These are phyloP conservation scores for Saccharum hybrid DNA, from an alignment of 202 grass and related monocot species.

Conservation along the genomic window DNA sequence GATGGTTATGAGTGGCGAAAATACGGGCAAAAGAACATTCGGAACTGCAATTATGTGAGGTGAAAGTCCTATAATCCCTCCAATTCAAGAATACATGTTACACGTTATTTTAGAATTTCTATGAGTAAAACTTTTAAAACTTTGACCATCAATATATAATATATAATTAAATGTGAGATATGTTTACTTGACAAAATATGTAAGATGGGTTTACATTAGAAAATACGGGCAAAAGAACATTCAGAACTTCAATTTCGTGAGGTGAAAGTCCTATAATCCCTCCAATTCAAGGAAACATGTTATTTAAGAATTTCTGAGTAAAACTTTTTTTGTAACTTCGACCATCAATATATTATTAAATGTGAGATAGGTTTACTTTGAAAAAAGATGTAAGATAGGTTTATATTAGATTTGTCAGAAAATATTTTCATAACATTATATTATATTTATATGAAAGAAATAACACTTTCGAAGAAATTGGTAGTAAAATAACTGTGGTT, in stretches of 20 bases:
- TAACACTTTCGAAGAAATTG: neutral
- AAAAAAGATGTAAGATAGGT: too few species aligned
- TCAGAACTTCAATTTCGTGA: too few species aligned
- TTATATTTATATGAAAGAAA: neutral
- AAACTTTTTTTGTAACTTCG: too few species aligned
- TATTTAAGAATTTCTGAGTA: too few species aligned
- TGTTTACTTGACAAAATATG: too few species aligned
- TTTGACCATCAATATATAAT: neutral
- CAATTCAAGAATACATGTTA: neutral
- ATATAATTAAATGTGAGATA: too few species aligned
- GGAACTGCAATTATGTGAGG: constrained; percentile 54
- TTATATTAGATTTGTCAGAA: neutral
- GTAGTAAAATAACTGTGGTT: neutral
- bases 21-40: constrained; percentile 85
- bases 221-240: too few species aligned
- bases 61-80: neutral
- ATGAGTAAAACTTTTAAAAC: neutral
- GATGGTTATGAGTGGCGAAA: constrained; percentile 75
- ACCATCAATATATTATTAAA: too few species aligned
- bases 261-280: too few species aligned
- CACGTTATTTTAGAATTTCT: neutral
- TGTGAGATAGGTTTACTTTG: too few species aligned
- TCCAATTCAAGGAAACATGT: too few species aligned
- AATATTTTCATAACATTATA: neutral
- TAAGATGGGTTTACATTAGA: too few species aligned